These are phyloP conservation scores for Nakazawaea peltata DNA, from an alignment of 805 yeast species.

Conservation along the genomic window DNA sequence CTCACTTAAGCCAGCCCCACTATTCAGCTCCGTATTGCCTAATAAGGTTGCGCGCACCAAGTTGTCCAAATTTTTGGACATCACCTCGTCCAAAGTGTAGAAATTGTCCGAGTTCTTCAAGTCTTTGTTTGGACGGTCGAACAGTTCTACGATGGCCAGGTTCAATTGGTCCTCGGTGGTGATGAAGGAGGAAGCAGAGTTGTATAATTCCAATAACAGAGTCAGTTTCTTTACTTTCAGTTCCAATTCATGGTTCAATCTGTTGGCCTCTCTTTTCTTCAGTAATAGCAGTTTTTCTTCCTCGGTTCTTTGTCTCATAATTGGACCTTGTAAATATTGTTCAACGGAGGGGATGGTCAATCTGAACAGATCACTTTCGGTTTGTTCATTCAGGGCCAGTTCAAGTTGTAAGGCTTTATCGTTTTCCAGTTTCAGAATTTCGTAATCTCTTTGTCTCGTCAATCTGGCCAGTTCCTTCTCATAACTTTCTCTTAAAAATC, in stretches of 20 bases:
- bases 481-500: conserved; percentile 57
- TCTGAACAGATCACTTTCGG: conserved; percentile 40
- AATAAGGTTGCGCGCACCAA: conserved; percentile 4
- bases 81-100: conserved; percentile 3
- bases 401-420: conserved; percentile 19
- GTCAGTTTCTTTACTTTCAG: conserved; percentile 46
- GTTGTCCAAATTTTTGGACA: conserved; percentile 5
- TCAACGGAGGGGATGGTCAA: conserved; percentile 79
- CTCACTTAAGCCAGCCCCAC: conserved; percentile 8
- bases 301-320: conserved; percentile 63
- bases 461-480: conserved; percentile 27
- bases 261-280: conserved; percentile 61
- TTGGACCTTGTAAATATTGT: conserved; percentile 53
- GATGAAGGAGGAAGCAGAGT: conserved; percentile 60
- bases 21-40: conserved; percentile 4
- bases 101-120: conserved; percentile 5
- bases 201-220: conserved; percentile 61
- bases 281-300: conserved; percentile 54
- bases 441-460: conserved; percentile 25
- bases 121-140: conserved; percentile 15
- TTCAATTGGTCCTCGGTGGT: conserved; percentile 63
- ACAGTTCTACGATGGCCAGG: conserved; percentile 48
- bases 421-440: conserved; percentile 18
- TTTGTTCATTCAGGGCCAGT: conserved; percentile 12
- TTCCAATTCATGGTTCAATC: conserved; percentile 45